Evolutionary conservation across 306 rosid genomes (phyloP).

Genomic region (Vicia sativa): DNA sequence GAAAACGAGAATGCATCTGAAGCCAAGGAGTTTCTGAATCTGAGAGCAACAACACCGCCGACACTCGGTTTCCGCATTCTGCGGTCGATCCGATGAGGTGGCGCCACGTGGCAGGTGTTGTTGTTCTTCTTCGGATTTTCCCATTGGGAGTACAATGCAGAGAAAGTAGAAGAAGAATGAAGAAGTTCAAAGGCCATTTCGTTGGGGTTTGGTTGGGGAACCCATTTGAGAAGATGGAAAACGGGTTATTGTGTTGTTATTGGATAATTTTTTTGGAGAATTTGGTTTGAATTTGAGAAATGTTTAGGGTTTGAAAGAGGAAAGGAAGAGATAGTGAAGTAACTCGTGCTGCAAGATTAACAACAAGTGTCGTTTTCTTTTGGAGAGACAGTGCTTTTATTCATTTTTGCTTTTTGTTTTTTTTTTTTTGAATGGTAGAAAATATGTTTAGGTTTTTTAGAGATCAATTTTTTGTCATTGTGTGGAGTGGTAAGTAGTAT

Average conservation of each 20-base stretch:
- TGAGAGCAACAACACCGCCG: constrained; percentile 51
- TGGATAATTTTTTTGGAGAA: too few relatives aligned
- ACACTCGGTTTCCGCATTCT: constrained; percentile 50
- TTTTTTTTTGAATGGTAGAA: neutral
- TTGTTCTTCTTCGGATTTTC: constrained; percentile 73
- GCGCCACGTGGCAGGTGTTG: constrained; percentile 41
- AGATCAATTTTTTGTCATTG: too few relatives aligned
- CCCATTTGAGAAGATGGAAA: constrained; percentile 35
- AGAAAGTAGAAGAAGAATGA: neutral
- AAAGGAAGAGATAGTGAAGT: constrained; percentile 42
- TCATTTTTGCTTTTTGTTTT: constrained; percentile 16
- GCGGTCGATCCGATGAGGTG: constrained; percentile 44
- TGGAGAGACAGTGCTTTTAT: constrained; percentile 35
- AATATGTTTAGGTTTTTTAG: constrained; percentile 6
- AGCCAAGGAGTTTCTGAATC: constrained; percentile 57
- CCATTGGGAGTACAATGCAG: constrained; percentile 68
- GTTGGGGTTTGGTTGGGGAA: constrained; percentile 35
- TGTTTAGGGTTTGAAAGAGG: constrained; percentile 57
- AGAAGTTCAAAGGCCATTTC: constrained; percentile 51
- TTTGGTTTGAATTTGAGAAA: neutral
- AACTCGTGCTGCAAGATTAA: constrained; percentile 46
- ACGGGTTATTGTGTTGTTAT: too few relatives aligned
- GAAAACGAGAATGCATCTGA: constrained; percentile 71
- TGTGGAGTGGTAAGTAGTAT: too few relatives aligned
- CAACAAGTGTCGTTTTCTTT: constrained; percentile 42